phyloP scores from a whole-genome alignment of 208 protist genomes.

The Acanthamoeba lugdunensis region DNA sequence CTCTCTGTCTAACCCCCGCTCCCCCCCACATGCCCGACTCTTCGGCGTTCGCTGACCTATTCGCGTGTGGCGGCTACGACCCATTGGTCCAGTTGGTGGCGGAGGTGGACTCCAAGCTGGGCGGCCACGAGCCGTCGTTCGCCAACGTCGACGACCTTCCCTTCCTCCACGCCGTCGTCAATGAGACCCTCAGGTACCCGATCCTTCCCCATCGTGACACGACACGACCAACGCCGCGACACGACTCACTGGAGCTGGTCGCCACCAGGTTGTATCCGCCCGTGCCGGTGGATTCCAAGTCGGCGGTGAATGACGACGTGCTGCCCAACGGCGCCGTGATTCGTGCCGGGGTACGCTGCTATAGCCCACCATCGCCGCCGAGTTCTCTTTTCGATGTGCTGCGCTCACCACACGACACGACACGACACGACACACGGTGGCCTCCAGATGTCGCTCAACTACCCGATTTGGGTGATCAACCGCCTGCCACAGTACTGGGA shows the following conservation, averaged over 20 bases:
- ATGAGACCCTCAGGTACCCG: constrained; percentile 57
- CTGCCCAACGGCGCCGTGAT: constrained; percentile 13
- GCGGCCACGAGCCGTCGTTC: not conserved
- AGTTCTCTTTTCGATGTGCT: too few relatives aligned
- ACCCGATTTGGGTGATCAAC: not conserved
- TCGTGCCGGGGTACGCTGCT: not conserved
- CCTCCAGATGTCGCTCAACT: not conserved
- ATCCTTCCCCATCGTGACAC: not conserved
- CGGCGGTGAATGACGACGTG: not conserved
- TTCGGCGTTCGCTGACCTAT: too few relatives aligned
- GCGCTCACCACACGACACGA: too few relatives aligned
- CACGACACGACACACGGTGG: too few relatives aligned
- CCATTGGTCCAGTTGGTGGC: not conserved
- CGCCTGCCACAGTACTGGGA: constrained; percentile 39
- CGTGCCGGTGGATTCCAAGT: constrained; percentile 49
- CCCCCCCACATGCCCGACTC: too few relatives aligned
- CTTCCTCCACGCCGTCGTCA: constrained; percentile 44
- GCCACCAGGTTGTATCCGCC: constrained; percentile 5
- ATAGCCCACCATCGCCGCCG: not conserved
- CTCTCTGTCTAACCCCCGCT: too few relatives aligned
- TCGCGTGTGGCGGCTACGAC: too few relatives aligned
- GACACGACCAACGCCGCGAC: too few relatives aligned
- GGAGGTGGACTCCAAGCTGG: not conserved
- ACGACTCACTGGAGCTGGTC: too few relatives aligned
- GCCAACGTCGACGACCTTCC: not conserved